Evolutionary conservation across 441 rosid genomes (phyloP).

Genomic region (Arabidopsis hybrid): DNA sequence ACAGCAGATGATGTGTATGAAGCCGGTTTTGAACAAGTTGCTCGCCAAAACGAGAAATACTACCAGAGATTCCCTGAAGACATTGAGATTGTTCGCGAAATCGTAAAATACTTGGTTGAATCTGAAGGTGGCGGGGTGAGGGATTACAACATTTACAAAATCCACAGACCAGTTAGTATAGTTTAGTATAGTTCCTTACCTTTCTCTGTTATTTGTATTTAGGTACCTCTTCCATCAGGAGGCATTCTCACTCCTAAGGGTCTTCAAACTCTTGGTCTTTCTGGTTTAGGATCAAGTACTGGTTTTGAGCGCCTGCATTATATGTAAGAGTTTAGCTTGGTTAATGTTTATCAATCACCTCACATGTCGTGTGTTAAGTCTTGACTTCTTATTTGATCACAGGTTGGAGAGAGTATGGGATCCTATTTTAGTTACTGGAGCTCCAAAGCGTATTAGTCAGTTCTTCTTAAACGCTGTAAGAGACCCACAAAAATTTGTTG

Average conservation of each 20-base stretch:
- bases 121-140: slow-evolving; percentile 92
- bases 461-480: slow-evolving; percentile 86
- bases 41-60: slow-evolving; percentile 83
- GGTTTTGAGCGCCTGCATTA: slow-evolving; percentile 96
- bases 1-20: slow-evolving; percentile 75
- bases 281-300: slow-evolving; percentile 82
- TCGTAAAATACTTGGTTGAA: slow-evolving; percentile 71
- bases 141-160: slow-evolving; percentile 25
- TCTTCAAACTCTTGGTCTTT: slow-evolving; percentile 84
- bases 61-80: slow-evolving; percentile 92
- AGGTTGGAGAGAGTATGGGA: slow-evolving; percentile 99
- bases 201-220: slow-evolving; percentile 23
- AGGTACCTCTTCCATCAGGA: slow-evolving; percentile 94
- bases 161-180: neutral
- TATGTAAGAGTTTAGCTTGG: slow-evolving; percentile 58
- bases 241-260: slow-evolving; percentile 86
- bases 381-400: slow-evolving; percentile 10
- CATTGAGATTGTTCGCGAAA: slow-evolving; percentile 65
- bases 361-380: neutral
- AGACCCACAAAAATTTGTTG: neutral
- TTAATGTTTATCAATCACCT: neutral
- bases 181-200: slow-evolving; percentile 23
- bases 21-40: slow-evolving; percentile 62
- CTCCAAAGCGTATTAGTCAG: slow-evolving; percentile 68
- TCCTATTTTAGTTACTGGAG: slow-evolving; percentile 79